These are phyloP conservation scores for Phytophthora fragariae DNA, from an alignment of 352 stramenopile species.

Conservation along the genomic window DNA sequence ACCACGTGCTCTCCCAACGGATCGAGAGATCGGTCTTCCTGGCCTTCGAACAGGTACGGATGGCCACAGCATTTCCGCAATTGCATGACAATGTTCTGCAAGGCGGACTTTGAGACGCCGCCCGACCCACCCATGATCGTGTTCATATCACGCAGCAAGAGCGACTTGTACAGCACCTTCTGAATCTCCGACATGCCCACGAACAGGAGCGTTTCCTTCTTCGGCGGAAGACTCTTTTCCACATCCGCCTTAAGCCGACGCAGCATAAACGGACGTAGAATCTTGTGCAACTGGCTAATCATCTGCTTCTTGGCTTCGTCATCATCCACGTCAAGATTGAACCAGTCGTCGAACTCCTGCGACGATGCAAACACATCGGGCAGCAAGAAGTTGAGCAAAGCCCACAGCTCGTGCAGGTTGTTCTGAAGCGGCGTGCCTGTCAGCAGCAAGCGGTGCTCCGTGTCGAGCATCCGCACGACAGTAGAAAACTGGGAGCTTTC, in stretches of 20 bases:
- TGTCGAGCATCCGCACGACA: slow-evolving; percentile 86
- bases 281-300: slow-evolving; percentile 90
- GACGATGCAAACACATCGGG: slow-evolving; percentile 93
- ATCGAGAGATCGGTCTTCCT: slow-evolving; percentile 95
- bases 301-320: slow-evolving; percentile 92
- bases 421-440: slow-evolving; percentile 96
- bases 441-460: slow-evolving; percentile 89
- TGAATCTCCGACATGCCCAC: slow-evolving; percentile 93
- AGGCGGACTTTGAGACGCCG: slow-evolving; percentile 79
- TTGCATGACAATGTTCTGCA: slow-evolving; percentile 92
- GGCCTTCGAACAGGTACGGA: slow-evolving; percentile 94
- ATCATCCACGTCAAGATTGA: slow-evolving; percentile 89
- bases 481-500: slow-evolving; percentile 90
- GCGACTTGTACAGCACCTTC: slow-evolving; percentile 97
- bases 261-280: slow-evolving; percentile 96
- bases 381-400: slow-evolving; percentile 94
- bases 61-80: slow-evolving; percentile 92
- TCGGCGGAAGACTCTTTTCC: slow-evolving; percentile 97
- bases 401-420: slow-evolving; percentile 96
- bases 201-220: slow-evolving; percentile 97
- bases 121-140: slow-evolving; percentile 74
- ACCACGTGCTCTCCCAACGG: slow-evolving; percentile 97
- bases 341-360: slow-evolving; percentile 91
- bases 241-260: slow-evolving; percentile 99
- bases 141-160: slow-evolving; percentile 96